A percentile compares a stretch with the other conserved stretches of the same genome.
phyloP scores from a whole-genome alignment of 2,329 filamentous ascomycete genomes.

The Fusarium vanettenii region DNA sequence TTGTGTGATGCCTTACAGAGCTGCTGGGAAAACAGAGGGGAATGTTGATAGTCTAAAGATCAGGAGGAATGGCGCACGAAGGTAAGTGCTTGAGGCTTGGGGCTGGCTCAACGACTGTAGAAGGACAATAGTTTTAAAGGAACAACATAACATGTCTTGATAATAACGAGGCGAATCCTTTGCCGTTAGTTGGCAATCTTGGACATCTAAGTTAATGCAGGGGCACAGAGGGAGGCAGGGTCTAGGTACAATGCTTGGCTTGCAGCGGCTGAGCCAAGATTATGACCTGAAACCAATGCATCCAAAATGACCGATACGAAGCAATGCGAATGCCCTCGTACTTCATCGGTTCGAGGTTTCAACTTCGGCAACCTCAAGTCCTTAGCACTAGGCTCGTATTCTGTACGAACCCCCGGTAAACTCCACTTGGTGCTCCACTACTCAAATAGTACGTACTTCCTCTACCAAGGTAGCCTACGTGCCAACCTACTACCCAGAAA shows the following conservation, averaged over 20 bases:
- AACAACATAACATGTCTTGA: too few relatives aligned
- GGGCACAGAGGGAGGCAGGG: background rate
- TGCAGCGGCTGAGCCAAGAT: background rate
- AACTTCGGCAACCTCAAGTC: background rate
- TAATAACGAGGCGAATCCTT: background rate
- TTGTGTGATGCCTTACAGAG: background rate
- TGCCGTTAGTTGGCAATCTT: background rate
- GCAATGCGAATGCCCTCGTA: background rate
- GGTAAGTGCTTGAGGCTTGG: background rate
- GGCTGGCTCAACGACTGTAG: background rate
- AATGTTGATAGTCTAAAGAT: background rate
- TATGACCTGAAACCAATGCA: background rate
- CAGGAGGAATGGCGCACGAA: background rate
- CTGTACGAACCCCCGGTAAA: background rate
- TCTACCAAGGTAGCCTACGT: too few relatives aligned
- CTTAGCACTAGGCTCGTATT: background rate
- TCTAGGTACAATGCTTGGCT: background rate
- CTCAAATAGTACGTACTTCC: too few relatives aligned
- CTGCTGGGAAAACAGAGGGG: background rate
- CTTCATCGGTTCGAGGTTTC: background rate
- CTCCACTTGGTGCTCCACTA: background rate
- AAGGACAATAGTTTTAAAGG: too few relatives aligned
- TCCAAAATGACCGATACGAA: background rate
- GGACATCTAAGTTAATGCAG: background rate
- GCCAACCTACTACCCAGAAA: background rate